Base-by-base conservation (phyloP, 2,329 filamentous ascomycete species). In the Byssochlamys sp. region DNA sequence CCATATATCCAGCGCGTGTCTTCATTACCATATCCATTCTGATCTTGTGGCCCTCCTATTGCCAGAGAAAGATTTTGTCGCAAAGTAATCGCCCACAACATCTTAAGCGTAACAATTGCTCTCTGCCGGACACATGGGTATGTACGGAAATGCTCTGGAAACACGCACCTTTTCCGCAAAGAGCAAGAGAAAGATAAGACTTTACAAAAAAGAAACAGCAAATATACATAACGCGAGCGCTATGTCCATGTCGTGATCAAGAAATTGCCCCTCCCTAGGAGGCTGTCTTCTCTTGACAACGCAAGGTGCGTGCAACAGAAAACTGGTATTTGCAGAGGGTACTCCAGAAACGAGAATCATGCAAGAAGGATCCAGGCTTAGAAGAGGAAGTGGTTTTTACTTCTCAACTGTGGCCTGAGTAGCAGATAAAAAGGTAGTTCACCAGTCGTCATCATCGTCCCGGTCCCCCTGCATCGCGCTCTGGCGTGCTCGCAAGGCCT, bases 401-500 rank as follows among this genome's bases (percentile, higher is more conserved):
- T 45, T 45, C 39, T 4, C n/a, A n/a, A 9, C n/a, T 9, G 39
- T 45, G 19, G 5, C 5, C n/a, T 45, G 39, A 45, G 19, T 45
- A n/a, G 39, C 19, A 45, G 9, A 45, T 45, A n/a, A 19, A 7
- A 19, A 33, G 31, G 39, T 53, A 61, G 55, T 68, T 68, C 74
- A 88, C 86, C 86, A 88, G 67, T 89, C 84, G 62, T 88, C 86
- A 52, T 88, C 85, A 19, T 88, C 84, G 24, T 86, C 82, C 57
- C 83, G 79, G 71, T 83, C 84, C 66, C 81, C 84, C 52, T 86
- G 84, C 86, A 90, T 90, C 4, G 87, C 87, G 62, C 83, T 85
- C 77, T 91, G 87, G 65, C 89, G 80, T 50, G 87, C 87, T 65
- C 88, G 77, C 65, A 94, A 75, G n/a, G 88, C 88, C 69, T 91